phyloP scores from a whole-genome alignment of 768 basidiomycete genomes.

The Neoboletus brunneissimus region DNA sequence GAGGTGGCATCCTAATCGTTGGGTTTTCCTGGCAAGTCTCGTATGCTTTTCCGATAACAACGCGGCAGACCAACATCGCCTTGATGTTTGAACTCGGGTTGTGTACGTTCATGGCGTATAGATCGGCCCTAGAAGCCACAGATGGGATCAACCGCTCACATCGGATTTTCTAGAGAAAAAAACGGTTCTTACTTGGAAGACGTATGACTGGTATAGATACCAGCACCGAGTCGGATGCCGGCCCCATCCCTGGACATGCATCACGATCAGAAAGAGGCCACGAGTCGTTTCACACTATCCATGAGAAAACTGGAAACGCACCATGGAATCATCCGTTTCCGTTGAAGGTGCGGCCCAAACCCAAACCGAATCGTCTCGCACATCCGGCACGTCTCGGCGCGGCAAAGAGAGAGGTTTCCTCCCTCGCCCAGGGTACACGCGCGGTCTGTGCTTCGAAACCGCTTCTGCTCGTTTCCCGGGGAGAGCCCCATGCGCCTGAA shows the following conservation, averaged over 20 bases:
- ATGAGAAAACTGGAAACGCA: slow-evolving; percentile 4
- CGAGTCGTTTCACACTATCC: no score
- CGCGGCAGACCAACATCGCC: slow-evolving; percentile 26
- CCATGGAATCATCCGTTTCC: slow-evolving; percentile 15
- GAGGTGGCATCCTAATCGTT: slow-evolving; percentile 12
- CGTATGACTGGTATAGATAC: slow-evolving; percentile 21
- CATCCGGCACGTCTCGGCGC: slow-evolving; percentile 8
- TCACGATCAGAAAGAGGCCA: slow-evolving; percentile 5
- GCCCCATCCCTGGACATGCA: slow-evolving; percentile 1
- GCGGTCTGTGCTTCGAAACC: slow-evolving; percentile 20
- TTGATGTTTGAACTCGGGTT: slow-evolving; percentile 10
- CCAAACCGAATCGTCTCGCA: slow-evolving; percentile 24
- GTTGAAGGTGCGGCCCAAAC: slow-evolving; percentile 20
- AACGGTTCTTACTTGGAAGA: slow-evolving; percentile 23
- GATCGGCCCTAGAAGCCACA: slow-evolving; percentile 12
- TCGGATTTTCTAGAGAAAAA: not conserved
- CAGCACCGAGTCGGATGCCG: slow-evolving; percentile 26
- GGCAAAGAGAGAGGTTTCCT: slow-evolving; percentile 17
- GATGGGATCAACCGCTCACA: not conserved
- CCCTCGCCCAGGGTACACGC: slow-evolving; percentile 24
- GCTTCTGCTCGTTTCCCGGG: slow-evolving; percentile 24
- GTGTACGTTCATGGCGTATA: slow-evolving; percentile 12
- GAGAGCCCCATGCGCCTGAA: not conserved
- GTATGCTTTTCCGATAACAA: slow-evolving; percentile 17
- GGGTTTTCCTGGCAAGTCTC: slow-evolving; percentile 6